phyloP scores from a whole-genome alignment of 2,329 filamentous ascomycete genomes.

The Colletotrichum sp. region DNA sequence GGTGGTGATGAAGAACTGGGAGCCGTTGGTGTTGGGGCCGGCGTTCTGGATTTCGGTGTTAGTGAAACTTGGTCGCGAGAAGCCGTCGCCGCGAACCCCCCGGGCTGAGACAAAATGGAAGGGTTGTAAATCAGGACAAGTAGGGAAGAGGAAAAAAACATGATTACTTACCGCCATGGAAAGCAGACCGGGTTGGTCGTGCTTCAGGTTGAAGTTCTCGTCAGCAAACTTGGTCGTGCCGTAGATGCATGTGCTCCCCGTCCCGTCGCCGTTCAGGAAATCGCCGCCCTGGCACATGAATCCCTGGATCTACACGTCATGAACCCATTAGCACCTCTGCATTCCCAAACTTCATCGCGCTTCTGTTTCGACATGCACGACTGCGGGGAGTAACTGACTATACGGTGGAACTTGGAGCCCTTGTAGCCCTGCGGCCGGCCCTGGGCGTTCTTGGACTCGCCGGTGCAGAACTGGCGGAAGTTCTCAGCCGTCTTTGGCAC shows the following conservation, averaged over 20 bases:
- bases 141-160: too few relatives aligned
- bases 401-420: slow-evolving; percentile 90
- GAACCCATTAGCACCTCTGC: background rate
- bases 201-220: slow-evolving; percentile 85
- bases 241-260: slow-evolving; percentile 87
- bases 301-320: slow-evolving; percentile 73
- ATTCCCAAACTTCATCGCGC: background rate
- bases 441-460: slow-evolving; percentile 80
- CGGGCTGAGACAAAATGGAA: background rate
- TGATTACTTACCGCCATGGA: slow-evolving; percentile 95
- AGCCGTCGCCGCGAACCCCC: background rate
- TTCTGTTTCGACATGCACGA: background rate
- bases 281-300: slow-evolving; percentile 99
- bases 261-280: slow-evolving; percentile 92
- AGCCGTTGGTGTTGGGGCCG: slow-evolving; percentile 91
- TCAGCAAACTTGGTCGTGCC: slow-evolving; percentile 84
- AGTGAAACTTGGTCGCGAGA: background rate
- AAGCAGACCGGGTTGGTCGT: slow-evolving; percentile 80
- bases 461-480: slow-evolving; percentile 96
- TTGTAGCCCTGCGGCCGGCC: slow-evolving; percentile 93
- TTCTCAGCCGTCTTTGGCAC: slow-evolving; percentile 93
- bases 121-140: background rate
- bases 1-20: slow-evolving; percentile 97
- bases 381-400: slow-evolving; percentile 59
- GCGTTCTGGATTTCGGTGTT: slow-evolving; percentile 66